Evolutionary conservation across 495 filamentous ascomycete genomes (phyloP), one percentile per base, ranked within the genome.

Genomic region (Daldinia concentrica): DNA sequence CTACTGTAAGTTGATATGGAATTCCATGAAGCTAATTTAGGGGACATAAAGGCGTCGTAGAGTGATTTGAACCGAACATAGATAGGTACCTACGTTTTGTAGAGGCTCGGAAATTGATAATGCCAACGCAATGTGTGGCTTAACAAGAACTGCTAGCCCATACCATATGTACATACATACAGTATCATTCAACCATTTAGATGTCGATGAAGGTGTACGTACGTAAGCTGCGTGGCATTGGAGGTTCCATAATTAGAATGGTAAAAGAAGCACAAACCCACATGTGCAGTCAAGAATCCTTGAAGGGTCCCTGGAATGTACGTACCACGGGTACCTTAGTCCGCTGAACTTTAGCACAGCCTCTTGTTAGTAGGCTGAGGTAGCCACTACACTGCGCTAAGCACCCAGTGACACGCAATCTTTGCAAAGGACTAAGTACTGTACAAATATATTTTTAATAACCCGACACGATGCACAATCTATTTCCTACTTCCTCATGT

Each of bases 1-100:
- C 22, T 48, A 22, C 55, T 51, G 62, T 50, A 59, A 58, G 60
- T 63, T 50, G 59, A 17, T 15, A 34, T 36, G 41, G 34, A 7
- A 43, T 7, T 41, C 22, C 19, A 58, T 58, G 14, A 50, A 22
- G 27, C 24, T 43, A 52, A 54, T 45, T 27, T 8, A 54, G 15
- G 11, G 12, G 30, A 52, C 12, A 6, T 30, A 17, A 52, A 1
- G 3, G 30, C 14, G 14, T 48, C 19, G 43, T 48, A 48, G 17
- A 24, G 2, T 22, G 43, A 24, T 17, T 41, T 17, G n/a, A 41
- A 41, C 39, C 15, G 39, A 8, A 17, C 5, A 7, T 41, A n/a
- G 39, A 41, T 41, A 32, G 41, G 5, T 45, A 19, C 41, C 41
- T 48, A 48, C 41, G n/a, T 22, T 36, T 14, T 36, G 34, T 36